Percentiles rank a stretch among this genome's conserved stretches.
Evolutionary conservation across 352 stramenopile species (phyloP).

Genomic region (Phytopythium vexans): DNA sequence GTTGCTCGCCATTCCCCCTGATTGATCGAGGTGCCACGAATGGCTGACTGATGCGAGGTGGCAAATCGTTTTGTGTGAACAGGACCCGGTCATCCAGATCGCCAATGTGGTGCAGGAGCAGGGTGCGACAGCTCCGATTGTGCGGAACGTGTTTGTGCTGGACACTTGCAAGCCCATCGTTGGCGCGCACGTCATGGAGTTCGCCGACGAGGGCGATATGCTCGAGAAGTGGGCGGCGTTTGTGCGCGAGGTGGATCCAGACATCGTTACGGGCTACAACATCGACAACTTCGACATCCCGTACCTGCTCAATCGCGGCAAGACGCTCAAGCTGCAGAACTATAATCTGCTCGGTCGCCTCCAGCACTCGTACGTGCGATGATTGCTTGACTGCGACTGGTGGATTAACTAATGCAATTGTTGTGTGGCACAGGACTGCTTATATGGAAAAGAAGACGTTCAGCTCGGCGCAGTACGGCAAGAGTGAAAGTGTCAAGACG

Average conservation of each 20-base stretch:
- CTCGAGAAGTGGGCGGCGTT: slow-evolving; percentile 98
- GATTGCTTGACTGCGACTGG: slow-evolving; percentile 4
- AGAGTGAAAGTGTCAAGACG: slow-evolving; percentile 98
- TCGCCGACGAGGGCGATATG: slow-evolving; percentile 95
- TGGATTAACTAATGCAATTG: slow-evolving; percentile 5
- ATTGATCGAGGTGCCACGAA: background rate
- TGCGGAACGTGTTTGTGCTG: slow-evolving; percentile 98
- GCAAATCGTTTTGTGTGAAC: slow-evolving; percentile 15
- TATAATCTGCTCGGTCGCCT: slow-evolving; percentile 87
- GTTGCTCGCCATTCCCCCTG: background rate
- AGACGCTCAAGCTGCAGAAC: slow-evolving; percentile 83
- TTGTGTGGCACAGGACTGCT: slow-evolving; percentile 27
- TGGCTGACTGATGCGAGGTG: background rate
- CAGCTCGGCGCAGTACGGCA: slow-evolving; percentile 96
- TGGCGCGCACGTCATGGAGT: slow-evolving; percentile 97
- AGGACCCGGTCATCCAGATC: slow-evolving; percentile 99
- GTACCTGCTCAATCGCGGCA: slow-evolving; percentile 98
- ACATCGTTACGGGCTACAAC: slow-evolving; percentile 99
- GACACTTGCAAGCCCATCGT: slow-evolving; percentile 98
- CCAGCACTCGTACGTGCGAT: slow-evolving; percentile 62
- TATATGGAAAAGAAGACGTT: slow-evolving; percentile 98
- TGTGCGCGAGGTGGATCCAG: slow-evolving; percentile 93
- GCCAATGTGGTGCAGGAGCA: slow-evolving; percentile 95
- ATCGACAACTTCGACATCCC: slow-evolving; percentile 99
- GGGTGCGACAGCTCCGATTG: slow-evolving; percentile 51